phyloP scores from a whole-genome alignment of 2,329 filamentous ascomycete species.

The Claviceps pazoutovae region DNA sequence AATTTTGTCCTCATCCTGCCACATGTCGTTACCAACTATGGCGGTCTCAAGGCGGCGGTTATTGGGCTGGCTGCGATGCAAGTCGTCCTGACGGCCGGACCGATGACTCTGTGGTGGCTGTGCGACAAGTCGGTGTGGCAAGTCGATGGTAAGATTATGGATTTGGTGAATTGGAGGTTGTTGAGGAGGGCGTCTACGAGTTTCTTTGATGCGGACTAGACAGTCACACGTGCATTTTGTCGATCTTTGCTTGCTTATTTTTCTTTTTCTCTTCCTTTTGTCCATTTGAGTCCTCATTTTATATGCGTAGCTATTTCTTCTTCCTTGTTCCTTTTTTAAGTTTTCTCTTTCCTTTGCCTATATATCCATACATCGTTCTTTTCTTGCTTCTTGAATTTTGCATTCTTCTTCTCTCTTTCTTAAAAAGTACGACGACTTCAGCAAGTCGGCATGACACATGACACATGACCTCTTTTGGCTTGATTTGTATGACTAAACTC shows the following conservation, averaged over 20 bases:
- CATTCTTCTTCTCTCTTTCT: background rate
- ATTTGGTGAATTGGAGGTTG: conserved; percentile 29
- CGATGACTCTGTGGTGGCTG: conserved; percentile 26
- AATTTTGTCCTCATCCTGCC: conserved; percentile 30
- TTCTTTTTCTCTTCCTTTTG: background rate
- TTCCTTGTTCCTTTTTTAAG: background rate
- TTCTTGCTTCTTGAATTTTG: background rate
- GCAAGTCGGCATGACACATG: background rate
- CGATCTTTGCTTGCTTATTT: background rate
- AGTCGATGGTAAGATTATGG: conserved; percentile 33
- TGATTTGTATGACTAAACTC: too few species aligned
- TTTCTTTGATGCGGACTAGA: conserved; percentile 30
- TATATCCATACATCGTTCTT: background rate
- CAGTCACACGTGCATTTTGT: background rate
- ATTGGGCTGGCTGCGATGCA: conserved; percentile 30
- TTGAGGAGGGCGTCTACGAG: conserved; percentile 28
- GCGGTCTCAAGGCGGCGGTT: conserved; percentile 23
- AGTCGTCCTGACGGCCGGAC: conserved; percentile 21
- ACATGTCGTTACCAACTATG: conserved; percentile 17
- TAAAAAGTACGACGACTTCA: background rate
- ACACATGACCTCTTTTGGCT: background rate
- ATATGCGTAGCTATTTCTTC: background rate
- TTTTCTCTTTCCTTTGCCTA: background rate
- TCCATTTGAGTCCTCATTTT: background rate
- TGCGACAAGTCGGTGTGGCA: conserved; percentile 27